Evolutionary conservation across 2,329 filamentous ascomycete species (phyloP), one percentile per base, ranked within the genome.

Genomic region (Purpureocillium lavendulum): DNA sequence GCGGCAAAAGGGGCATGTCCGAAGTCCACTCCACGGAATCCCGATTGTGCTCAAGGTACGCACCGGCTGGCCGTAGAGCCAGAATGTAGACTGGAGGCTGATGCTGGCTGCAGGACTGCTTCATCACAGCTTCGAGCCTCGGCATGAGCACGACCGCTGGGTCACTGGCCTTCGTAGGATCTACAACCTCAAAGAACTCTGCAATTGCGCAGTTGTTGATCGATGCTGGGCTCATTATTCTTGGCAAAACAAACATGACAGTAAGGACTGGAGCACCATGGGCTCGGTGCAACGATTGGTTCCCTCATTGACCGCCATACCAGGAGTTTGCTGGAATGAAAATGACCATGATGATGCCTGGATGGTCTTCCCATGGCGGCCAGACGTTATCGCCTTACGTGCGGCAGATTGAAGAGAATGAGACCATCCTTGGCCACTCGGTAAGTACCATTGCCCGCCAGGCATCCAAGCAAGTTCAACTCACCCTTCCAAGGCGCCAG

Each of bases 341-440:
- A 36, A 21, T 35, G 35, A 49, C 42, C 36, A 41, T 36, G 31
- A 46, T 43, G 28, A 45, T 33, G 34, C 40, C 39, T 13, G 51
- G 40, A n/a, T 45, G 37, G 38, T 40, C 31, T 4, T 21, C 35
- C n/a, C 24, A 41, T 10, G 51, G 49, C 4, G 49, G 56, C 14
- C 52, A 59, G 41, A 55, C 51, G 1, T 40, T 51, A 1, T 56
- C 55, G 2, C 44, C 56, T 3, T 60, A 59, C 39, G 42, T 53
- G 4, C 35, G 45, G 7, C 35, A 32, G 16, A 40, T 54, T 11
- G 45, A 48, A 34, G 39, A 49, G 28, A 45, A 50, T 16, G 34
- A 35, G 33, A 26, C 17, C 11, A 35, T 35, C 21, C 3, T 35
- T 4, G 18, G 33, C 21, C 45, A 53, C 12, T 48, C 49, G 2